Evolutionary conservation across 129 eudicot species (phyloP), one percentile per base, ranked within the genome.

Genomic region (Arctium minus): DNA sequence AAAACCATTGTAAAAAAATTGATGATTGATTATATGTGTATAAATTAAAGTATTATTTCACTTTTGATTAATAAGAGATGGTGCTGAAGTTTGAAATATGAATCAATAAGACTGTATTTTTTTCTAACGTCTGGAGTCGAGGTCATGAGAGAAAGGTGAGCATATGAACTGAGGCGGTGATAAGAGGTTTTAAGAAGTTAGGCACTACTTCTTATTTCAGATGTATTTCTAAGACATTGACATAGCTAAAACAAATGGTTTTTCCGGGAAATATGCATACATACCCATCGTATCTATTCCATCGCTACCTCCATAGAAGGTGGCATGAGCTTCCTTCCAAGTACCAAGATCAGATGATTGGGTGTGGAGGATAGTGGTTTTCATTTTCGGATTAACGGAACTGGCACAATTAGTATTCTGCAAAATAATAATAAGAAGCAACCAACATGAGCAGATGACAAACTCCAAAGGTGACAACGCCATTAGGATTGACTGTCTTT

Each of bases 311-410:
- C 94, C 94, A 56, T 90, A 90, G 79, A 86, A 90, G 46, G 91
- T 90, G 39, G 94, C 94, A 79, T 81, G 94, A 48, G 93, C 91
- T n/a, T 78, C 60, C 80, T 86, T 90, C 93, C 93, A 90, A 2
- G 84, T 82, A 37, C 85, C 85, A 1, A 86, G 92, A 22, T 33
- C 33, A 74, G 75, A 81, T 37, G 32, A 13, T 70, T 30, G 40
- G 75, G 65, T 18, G 32, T 17, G 70, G 31, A 18, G 75, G 29
- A 17, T 2, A 18, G 75, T 56, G 32, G 70, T 80, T 1, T 32
- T 15, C 12, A 64, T 60, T 38, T 60, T 62, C 8, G 8, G 46
- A 8, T 73, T 60, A 73, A 73, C 42, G 13, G 13, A 38, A 65
- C 60, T 81, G 29, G 79, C 79, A 39, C 40, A 56, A 29, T 50